These are phyloP conservation scores for Crithidia brevicula DNA, from an alignment of 208 protist species.

Conservation along the genomic window DNA sequence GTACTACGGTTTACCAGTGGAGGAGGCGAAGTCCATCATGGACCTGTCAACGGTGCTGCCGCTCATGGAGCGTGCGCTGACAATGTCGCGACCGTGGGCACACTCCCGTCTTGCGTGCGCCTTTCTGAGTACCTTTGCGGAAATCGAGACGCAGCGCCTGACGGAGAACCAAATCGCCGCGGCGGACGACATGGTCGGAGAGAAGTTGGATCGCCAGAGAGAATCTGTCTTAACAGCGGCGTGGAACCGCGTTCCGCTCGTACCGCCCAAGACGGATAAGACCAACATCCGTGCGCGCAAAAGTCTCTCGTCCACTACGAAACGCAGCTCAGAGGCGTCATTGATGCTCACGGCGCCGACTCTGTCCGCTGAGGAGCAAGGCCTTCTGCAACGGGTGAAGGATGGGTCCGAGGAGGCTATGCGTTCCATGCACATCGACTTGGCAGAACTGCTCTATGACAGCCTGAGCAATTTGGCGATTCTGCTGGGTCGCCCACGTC, in stretches of 20 bases:
- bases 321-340: conserved; percentile 9
- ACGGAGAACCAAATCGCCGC: conserved; percentile 21
- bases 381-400: conserved; percentile 20
- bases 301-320: neutral
- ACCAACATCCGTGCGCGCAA: conserved; percentile 11
- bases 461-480: conserved; percentile 35
- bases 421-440: conserved; percentile 25
- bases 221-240: conserved; percentile 27
- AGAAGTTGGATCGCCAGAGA: conserved; percentile 16
- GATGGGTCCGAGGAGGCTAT: conserved; percentile 21
- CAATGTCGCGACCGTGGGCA: conserved; percentile 13
- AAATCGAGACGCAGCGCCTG: conserved; percentile 21
- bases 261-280: conserved; percentile 22
- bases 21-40: neutral
- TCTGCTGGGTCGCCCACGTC: conserved; percentile 30
- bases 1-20: conserved; percentile 20
- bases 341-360: neutral
- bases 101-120: conserved; percentile 16
- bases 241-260: conserved; percentile 15
- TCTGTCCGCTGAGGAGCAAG: conserved; percentile 18
- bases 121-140: conserved; percentile 9
- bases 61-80: conserved; percentile 7
- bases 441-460: conserved; percentile 22
- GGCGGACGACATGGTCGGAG: conserved; percentile 21
- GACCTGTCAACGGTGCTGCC: conserved; percentile 14